Evolutionary conservation across 1,284 basidiomycete genomes (phyloP).

Genomic region (Athelia psychrophila): DNA sequence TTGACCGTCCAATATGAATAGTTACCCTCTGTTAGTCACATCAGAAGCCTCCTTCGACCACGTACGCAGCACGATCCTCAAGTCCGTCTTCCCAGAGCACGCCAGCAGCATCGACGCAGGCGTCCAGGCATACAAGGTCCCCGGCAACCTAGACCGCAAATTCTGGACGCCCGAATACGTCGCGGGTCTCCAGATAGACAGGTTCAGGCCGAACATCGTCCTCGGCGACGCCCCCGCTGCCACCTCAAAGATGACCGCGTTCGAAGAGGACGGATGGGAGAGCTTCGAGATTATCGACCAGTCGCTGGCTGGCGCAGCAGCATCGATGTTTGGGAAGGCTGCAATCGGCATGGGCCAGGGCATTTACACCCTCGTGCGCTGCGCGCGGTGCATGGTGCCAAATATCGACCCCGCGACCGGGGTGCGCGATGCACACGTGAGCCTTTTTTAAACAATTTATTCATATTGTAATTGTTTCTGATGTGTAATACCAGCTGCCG

Average conservation of each 20-base stretch:
- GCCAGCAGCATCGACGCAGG: background rate
- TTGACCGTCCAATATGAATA: background rate
- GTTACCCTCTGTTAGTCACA: background rate
- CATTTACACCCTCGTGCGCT: slow-evolving; percentile 1
- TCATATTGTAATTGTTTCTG: background rate
- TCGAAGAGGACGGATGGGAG: background rate
- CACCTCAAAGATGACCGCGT: background rate
- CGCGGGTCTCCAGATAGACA: background rate
- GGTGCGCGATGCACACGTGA: background rate
- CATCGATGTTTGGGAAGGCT: background rate
- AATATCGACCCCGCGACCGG: background rate
- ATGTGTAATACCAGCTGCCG: background rate
- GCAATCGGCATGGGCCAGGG: background rate
- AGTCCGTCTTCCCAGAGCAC: background rate
- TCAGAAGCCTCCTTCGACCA: background rate
- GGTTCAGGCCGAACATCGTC: background rate
- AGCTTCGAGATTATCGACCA: background rate
- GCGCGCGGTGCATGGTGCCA: background rate
- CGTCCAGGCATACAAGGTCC: background rate
- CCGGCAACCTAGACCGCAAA: background rate
- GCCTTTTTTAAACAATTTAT: background rate
- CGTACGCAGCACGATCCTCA: background rate
- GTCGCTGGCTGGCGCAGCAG: background rate
- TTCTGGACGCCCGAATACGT: background rate
- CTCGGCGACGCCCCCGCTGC: background rate